These are phyloP conservation scores for Chiua sp. DNA, from an alignment of 1,284 basidiomycete species.

Conservation along the genomic window DNA sequence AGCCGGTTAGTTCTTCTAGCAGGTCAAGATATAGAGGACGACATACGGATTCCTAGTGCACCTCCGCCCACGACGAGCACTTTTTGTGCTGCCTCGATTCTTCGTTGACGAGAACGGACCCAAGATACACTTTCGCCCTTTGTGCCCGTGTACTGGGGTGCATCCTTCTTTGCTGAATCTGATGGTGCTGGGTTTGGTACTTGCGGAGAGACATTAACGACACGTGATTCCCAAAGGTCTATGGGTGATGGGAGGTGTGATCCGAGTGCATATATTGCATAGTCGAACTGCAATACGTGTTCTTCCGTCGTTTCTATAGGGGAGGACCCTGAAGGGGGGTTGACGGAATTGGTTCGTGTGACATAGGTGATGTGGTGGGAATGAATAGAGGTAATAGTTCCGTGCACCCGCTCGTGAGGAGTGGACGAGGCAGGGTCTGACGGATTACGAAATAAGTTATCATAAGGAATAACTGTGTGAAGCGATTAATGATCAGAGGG, in stretches of 20 bases:
- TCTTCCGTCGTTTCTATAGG: conserved; percentile 42
- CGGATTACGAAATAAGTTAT: conserved; percentile 44
- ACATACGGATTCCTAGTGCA: conserved; percentile 66
- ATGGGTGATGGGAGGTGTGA: conserved; percentile 62
- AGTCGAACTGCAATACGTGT: conserved; percentile 51
- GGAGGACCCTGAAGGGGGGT: conserved; percentile 11
- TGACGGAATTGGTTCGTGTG: conserved; percentile 38
- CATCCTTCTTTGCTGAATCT: background rate
- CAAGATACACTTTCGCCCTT: conserved; percentile 55
- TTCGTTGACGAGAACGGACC: conserved; percentile 51
- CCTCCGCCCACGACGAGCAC: conserved; percentile 67
- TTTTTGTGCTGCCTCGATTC: conserved; percentile 47
- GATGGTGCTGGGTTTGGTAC: background rate
- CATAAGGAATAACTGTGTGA: conserved; percentile 66
- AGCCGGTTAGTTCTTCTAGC: background rate
- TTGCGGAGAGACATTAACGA: background rate
- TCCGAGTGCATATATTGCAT: conserved; percentile 62
- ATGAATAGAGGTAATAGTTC: conserved; percentile 51
- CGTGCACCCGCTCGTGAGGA: conserved; percentile 48
- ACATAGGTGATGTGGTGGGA: conserved; percentile 51
- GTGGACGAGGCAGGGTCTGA: conserved; percentile 7
- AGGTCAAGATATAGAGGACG: background rate
- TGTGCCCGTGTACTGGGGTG: conserved; percentile 43
- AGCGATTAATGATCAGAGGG: background rate
- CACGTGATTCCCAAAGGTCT: conserved; percentile 51